Base-by-base conservation (phyloP, 2,329 filamentous ascomycete species). In the Pseudogymnoascus destructans region DNA sequence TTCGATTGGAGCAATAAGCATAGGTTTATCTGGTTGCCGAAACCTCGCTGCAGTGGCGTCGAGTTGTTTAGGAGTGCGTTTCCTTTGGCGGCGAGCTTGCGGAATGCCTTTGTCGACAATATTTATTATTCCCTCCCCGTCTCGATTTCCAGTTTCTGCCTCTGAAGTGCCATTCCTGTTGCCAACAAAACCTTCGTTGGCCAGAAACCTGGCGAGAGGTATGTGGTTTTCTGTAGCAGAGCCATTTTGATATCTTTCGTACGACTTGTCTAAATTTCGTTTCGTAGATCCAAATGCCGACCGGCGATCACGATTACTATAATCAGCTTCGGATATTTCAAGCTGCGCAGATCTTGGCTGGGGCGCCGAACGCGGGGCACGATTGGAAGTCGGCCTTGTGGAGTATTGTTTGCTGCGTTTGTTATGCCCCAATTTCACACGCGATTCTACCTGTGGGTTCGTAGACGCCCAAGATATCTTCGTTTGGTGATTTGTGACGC, bases 201-300 rank as follows among this genome's bases (percentile, higher is more conserved):
- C 61, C 58, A 74, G 64, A 60, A 72, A 71, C 27, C 68, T 68
- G 55, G 71, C 71, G 1, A 76, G 66, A 15, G 69, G 71, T 38
- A 71, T 59, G 59, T 71, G 67, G 36, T 59, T 59, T 7, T 63
- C 62, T 17, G 59, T 60, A 21, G 61, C 61, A 15, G 66, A 70
- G 17, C 58, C 63, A 52, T 69, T 72, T 10, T 67, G 70, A 23
- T 67, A 68, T 57, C 67, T 73, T 56, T 73, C 74, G 66, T 79
- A 84, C 21, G 83, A 64, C 21, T 71, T 73, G 66, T 85, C 82
- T 5, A 85, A 70, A 8, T 73, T 69, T 62, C 71, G 77, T 66
- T 84, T 85, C 21, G 72, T 74, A 3, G 71, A 70, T 56, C 74
- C 70, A 61, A 85, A 82, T 8, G 69, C 70, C 46, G 70, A 59